Percentiles rank a stretch among this genome's conserved stretches.
Evolutionary conservation across 768 basidiomycete genomes (phyloP).

Genomic region (Pisolithus sp.): DNA sequence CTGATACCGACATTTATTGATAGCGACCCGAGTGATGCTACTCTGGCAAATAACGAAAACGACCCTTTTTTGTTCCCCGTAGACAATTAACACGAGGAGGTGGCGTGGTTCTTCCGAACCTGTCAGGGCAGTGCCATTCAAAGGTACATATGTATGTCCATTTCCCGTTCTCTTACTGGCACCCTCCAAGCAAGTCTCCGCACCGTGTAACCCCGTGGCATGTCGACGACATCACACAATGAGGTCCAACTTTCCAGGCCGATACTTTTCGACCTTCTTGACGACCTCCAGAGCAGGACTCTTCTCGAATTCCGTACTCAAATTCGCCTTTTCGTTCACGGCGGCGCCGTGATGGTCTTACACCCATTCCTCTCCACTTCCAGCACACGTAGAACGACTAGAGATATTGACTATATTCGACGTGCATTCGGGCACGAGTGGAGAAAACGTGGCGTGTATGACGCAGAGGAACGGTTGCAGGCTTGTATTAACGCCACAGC

Average conservation of each 20-base stretch:
- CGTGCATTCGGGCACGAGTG: constrained; percentile 57
- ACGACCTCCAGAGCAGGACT: constrained; percentile 46
- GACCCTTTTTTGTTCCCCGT: too few species aligned
- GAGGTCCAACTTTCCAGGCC: constrained; percentile 25
- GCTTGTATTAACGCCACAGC: constrained; percentile 55
- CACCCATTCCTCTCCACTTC: constrained; percentile 39
- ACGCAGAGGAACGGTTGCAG: constrained; percentile 51
- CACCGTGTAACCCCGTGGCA: too few species aligned
- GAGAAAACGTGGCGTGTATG: constrained; percentile 37
- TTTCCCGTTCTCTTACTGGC: too few species aligned
- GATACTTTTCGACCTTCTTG: constrained; percentile 41
- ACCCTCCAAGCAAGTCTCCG: too few species aligned
- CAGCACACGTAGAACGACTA: constrained; percentile 44
- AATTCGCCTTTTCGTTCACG: constrained; percentile 61
- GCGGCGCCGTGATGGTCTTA: constrained; percentile 70
- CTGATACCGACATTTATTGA: too few species aligned
- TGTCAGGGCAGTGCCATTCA: too few species aligned
- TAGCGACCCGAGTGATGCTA: too few species aligned
- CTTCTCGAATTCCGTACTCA: constrained; percentile 40
- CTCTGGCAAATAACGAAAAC: too few species aligned
- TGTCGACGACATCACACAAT: constrained; percentile 22
- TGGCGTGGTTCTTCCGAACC: too few species aligned
- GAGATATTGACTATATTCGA: constrained; percentile 64
- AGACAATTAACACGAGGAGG: too few species aligned
- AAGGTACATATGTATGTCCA: too few species aligned